Percentiles rank a stretch among this genome's conserved stretches.
Evolutionary conservation across 768 basidiomycete genomes (phyloP).

Genomic region (Serendipita sp.): DNA sequence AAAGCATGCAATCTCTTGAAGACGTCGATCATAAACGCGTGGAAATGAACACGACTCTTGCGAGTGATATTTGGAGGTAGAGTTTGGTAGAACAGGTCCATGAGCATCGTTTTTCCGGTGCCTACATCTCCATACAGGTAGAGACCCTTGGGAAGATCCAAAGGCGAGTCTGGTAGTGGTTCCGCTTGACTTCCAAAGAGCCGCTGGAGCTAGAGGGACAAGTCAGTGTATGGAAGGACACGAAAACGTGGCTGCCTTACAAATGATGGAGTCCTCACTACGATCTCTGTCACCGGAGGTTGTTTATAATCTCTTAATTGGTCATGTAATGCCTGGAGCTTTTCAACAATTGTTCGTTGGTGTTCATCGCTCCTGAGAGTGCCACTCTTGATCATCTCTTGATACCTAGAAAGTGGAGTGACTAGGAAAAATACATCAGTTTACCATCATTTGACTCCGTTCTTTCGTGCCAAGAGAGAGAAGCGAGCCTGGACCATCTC

Average conservation of each 20-base stretch:
- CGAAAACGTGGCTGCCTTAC: slow-evolving; percentile 14
- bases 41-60: slow-evolving; percentile 89
- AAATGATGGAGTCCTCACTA: slow-evolving; percentile 17
- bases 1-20: slow-evolving; percentile 81
- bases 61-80: slow-evolving; percentile 48
- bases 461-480: background rate
- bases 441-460: background rate
- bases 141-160: slow-evolving; percentile 60
- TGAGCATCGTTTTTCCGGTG: slow-evolving; percentile 96
- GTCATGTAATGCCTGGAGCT: slow-evolving; percentile 66
- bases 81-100: slow-evolving; percentile 90
- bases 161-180: slow-evolving; percentile 24
- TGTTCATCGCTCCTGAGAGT: slow-evolving; percentile 59
- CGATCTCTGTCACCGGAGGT: slow-evolving; percentile 36
- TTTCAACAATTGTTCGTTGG: slow-evolving; percentile 70
- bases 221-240: slow-evolving; percentile 6
- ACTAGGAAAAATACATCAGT: background rate
- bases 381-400: slow-evolving; percentile 32
- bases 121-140: slow-evolving; percentile 96
- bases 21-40: slow-evolving; percentile 98
- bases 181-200: background rate
- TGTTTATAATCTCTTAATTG: slow-evolving; percentile 54
- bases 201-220: slow-evolving; percentile 3
- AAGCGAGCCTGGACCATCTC: no score
- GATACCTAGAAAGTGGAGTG: slow-evolving; percentile 20